These are phyloP conservation scores for Penicillium lagena DNA, from an alignment of 495 filamentous ascomycete species.

Conservation along the genomic window DNA sequence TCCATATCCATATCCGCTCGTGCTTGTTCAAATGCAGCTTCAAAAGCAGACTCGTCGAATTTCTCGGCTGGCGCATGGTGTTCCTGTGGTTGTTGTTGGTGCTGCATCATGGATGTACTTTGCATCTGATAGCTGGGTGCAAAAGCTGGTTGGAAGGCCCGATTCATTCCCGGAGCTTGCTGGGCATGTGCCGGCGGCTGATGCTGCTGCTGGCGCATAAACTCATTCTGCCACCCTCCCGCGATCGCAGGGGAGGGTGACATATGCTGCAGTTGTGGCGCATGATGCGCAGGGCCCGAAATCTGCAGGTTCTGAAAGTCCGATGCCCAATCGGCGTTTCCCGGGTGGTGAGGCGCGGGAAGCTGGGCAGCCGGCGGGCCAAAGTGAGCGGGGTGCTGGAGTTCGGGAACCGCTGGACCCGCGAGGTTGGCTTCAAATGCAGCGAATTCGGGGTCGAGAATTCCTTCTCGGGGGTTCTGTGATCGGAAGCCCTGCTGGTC, in stretches of 20 bases:
- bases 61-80: slow-evolving; percentile 12
- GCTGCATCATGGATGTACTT: background rate
- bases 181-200: slow-evolving; percentile 13
- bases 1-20: slow-evolving; percentile 33
- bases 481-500: slow-evolving; percentile 55
- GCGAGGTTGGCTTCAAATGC: slow-evolving; percentile 57
- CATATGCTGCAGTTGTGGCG: slow-evolving; percentile 26
- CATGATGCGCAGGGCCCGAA: slow-evolving; percentile 25
- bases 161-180: slow-evolving; percentile 15
- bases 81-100: slow-evolving; percentile 14
- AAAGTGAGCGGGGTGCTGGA: slow-evolving; percentile 27
- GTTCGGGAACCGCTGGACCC: slow-evolving; percentile 19
- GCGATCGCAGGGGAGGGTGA: slow-evolving; percentile 23
- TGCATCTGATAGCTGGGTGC: slow-evolving; percentile 20
- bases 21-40: slow-evolving; percentile 52
- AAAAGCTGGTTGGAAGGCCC: slow-evolving; percentile 28
- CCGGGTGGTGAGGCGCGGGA: slow-evolving; percentile 11
- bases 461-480: slow-evolving; percentile 44
- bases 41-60: slow-evolving; percentile 60
- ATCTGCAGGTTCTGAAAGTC: slow-evolving; percentile 47
- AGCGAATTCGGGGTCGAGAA: slow-evolving; percentile 63
- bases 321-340: slow-evolving; percentile 34
- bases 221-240: slow-evolving; percentile 51
- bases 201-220: slow-evolving; percentile 38
- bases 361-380: slow-evolving; percentile 3